These are phyloP conservation scores for Lithocarpus polystachyus DNA, from an alignment of 306 rosid species.

Conservation along the genomic window DNA sequence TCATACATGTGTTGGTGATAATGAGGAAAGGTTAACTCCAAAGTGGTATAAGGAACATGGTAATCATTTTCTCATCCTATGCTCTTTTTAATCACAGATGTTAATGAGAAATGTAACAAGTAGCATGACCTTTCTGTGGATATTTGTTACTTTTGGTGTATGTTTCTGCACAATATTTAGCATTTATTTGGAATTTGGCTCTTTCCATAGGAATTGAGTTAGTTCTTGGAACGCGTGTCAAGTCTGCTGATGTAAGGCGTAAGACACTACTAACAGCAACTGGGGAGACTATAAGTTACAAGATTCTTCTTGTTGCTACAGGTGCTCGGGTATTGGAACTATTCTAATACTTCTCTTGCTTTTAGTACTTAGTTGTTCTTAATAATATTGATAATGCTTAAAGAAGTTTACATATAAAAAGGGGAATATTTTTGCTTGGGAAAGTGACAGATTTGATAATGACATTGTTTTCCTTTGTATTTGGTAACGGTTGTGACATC, in stretches of 20 bases:
- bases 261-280: conserved; percentile 79
- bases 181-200: conserved; percentile 12
- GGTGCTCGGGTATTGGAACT: conserved; percentile 97
- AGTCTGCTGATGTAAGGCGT: conserved; percentile 92
- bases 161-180: conserved; percentile 15
- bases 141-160: neutral
- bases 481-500: neutral
- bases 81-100: neutral
- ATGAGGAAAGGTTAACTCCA: conserved; percentile 90
- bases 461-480: neutral
- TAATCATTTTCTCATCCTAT: conserved; percentile 40
- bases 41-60: conserved; percentile 96
- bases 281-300: conserved; percentile 98
- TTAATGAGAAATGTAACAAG: neutral
- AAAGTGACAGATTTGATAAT: neutral
- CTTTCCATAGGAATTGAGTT: conserved; percentile 68
- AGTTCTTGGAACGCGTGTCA: conserved; percentile 92
- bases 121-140: conserved; percentile 6
- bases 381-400: neutral
- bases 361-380: conserved; percentile 6
- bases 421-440: neutral
- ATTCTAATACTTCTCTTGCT: conserved; percentile 21
- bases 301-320: conserved; percentile 86
- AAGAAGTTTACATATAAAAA: neutral
- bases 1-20: conserved; percentile 95